A percentile compares a stretch with the other conserved stretches of the same genome.
phyloP scores from a whole-genome alignment of 2,329 filamentous ascomycete species.

The Bimuria novae-zelandiae region DNA sequence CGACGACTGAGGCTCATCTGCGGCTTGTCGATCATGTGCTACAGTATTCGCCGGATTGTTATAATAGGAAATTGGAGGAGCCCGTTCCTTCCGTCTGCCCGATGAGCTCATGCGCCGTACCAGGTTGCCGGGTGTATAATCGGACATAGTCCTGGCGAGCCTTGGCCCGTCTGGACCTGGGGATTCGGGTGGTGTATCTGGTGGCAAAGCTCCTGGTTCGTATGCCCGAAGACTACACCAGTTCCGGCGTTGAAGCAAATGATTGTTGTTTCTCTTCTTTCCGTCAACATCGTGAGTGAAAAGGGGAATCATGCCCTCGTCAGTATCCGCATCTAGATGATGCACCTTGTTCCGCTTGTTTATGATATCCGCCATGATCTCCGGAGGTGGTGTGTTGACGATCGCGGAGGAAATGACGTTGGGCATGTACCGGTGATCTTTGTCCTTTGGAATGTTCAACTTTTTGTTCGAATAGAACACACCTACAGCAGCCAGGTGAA shows the following conservation, averaged over 20 bases:
- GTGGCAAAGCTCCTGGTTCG: slow-evolving; percentile 74
- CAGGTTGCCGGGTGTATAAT: slow-evolving; percentile 47
- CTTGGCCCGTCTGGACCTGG: slow-evolving; percentile 25
- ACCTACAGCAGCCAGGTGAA: slow-evolving; percentile 88
- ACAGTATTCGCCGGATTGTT: slow-evolving; percentile 43
- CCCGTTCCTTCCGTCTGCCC: slow-evolving; percentile 32
- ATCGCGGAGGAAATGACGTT: slow-evolving; percentile 95
- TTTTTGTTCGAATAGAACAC: slow-evolving; percentile 95
- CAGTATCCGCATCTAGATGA: slow-evolving; percentile 71
- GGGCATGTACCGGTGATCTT: slow-evolving; percentile 94
- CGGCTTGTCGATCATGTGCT: slow-evolving; percentile 35
- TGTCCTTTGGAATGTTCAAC: slow-evolving; percentile 73
- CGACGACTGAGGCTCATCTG: slow-evolving; percentile 33
- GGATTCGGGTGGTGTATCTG: slow-evolving; percentile 60
- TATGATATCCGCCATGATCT: slow-evolving; percentile 85
- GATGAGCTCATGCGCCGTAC: slow-evolving; percentile 47
- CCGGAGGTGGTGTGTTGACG: slow-evolving; percentile 86
- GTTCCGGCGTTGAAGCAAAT: slow-evolving; percentile 84
- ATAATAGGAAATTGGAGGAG: slow-evolving; percentile 45
- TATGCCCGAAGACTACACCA: slow-evolving; percentile 94
- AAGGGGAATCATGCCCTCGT: slow-evolving; percentile 94
- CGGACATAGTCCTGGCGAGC: slow-evolving; percentile 38
- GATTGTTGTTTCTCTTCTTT: slow-evolving; percentile 87
- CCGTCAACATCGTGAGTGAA: slow-evolving; percentile 89
- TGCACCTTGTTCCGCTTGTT: slow-evolving; percentile 87